phyloP scores from a whole-genome alignment of 352 stramenopile genomes.

The Phytophthora sojae region DNA sequence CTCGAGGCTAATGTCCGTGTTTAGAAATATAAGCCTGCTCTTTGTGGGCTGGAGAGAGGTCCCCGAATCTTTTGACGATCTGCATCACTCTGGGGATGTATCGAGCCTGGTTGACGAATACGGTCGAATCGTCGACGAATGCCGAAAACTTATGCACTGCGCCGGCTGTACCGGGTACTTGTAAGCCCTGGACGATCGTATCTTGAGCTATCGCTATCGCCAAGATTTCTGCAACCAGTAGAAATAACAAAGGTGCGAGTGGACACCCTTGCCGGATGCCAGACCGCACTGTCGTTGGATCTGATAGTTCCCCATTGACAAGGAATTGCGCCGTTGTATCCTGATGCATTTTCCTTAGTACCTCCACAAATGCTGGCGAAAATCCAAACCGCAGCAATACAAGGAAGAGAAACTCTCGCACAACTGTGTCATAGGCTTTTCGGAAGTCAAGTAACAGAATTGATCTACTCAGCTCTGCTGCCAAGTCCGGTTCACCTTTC shows the following conservation, averaged over 20 bases:
- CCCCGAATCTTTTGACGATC: neutral
- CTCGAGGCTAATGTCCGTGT: neutral
- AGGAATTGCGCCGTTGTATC: neutral
- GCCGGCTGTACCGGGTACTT: neutral
- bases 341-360: neutral
- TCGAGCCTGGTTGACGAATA: neutral
- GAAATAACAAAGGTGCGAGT: neutral
- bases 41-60: neutral
- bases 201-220: neutral
- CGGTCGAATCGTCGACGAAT: constrained; percentile 9
- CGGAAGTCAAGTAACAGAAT: neutral
- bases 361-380: neutral
- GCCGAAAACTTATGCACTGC: constrained; percentile 1
- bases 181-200: neutral
- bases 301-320: neutral
- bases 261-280: neutral
- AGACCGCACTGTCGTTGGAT: neutral
- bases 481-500: neutral
- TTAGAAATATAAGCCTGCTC: neutral
- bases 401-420: neutral
- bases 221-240: neutral
- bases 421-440: constrained; percentile 2
- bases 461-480: neutral
- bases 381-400: neutral
- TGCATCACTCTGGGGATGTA: neutral